These are phyloP conservation scores for Aspergillus diversus DNA, from an alignment of 495 filamentous ascomycete genomes.

Conservation along the genomic window DNA sequence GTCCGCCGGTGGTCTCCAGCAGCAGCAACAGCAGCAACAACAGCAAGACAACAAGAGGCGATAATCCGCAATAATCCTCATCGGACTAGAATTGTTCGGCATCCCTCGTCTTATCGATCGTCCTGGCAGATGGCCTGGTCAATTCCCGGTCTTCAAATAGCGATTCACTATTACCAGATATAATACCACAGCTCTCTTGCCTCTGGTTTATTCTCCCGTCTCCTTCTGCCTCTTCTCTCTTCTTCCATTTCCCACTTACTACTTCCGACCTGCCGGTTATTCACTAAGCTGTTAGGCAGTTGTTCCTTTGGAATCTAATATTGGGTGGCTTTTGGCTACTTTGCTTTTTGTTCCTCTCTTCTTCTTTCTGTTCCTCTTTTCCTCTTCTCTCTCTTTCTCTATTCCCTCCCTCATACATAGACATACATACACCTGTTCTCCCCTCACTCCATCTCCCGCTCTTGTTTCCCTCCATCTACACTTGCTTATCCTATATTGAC, in stretches of 20 bases:
- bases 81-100: not conserved
- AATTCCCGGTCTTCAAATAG: not conserved
- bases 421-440: conserved; percentile 5
- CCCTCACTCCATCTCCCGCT: conserved; percentile 6
- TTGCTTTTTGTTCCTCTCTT: conserved; percentile 1
- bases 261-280: conserved; percentile 1
- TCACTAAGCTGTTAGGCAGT: conserved; percentile 1
- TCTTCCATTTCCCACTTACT: not conserved
- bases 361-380: conserved; percentile 11
- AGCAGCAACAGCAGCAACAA: no score
- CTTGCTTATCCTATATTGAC: not conserved
- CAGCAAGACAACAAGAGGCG: no score
- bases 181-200: not conserved
- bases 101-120: conserved; percentile 1
- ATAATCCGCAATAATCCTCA: not conserved
- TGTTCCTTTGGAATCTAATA: not conserved
- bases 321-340: not conserved
- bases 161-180: not conserved
- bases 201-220: not conserved
- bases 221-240: not conserved
- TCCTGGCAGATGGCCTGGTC: conserved; percentile 5
- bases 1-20: no score
- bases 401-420: conserved; percentile 2
- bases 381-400: conserved; percentile 5
- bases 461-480: not conserved